Percentiles rank a stretch among this genome's conserved stretches.
phyloP scores from a whole-genome alignment of 2,329 filamentous ascomycete genomes.

The Cytospora leucostoma region DNA sequence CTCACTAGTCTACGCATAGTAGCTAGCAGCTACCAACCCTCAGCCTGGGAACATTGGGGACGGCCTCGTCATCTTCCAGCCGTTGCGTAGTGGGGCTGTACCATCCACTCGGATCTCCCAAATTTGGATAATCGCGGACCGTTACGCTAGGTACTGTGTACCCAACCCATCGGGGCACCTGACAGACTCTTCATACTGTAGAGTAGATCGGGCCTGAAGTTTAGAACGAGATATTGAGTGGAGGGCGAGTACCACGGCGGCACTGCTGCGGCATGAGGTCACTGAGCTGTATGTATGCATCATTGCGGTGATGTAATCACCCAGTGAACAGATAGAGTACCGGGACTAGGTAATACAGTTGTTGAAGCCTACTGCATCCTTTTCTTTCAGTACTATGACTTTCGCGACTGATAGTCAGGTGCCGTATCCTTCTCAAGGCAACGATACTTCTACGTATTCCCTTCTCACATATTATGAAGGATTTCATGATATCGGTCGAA shows the following conservation, averaged over 20 bases:
- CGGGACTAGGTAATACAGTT: too few species aligned
- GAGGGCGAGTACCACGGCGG: not conserved
- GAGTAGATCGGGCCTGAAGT: not conserved
- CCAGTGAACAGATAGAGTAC: too few species aligned
- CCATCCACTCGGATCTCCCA: not conserved
- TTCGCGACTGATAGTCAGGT: too few species aligned
- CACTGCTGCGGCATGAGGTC: not conserved
- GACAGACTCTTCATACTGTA: not conserved
- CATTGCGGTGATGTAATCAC: too few species aligned
- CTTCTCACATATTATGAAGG: too few species aligned
- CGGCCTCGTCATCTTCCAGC: not conserved
- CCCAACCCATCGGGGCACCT: too few species aligned
- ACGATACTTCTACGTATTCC: too few species aligned
- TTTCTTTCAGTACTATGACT: too few species aligned
- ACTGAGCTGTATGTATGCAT: not conserved
- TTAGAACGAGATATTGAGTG: not conserved
- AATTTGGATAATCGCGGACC: not conserved
- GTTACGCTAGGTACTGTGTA: not conserved
- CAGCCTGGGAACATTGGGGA: not conserved
- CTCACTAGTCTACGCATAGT: not conserved
- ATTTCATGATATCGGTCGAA: too few species aligned
- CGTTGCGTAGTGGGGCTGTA: not conserved
- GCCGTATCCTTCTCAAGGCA: too few species aligned
- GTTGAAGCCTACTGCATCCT: too few species aligned
- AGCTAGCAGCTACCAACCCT: not conserved